Evolutionary conservation across 805 yeast genomes (phyloP).

Genomic region (Teunomyces lycoperdinae): DNA sequence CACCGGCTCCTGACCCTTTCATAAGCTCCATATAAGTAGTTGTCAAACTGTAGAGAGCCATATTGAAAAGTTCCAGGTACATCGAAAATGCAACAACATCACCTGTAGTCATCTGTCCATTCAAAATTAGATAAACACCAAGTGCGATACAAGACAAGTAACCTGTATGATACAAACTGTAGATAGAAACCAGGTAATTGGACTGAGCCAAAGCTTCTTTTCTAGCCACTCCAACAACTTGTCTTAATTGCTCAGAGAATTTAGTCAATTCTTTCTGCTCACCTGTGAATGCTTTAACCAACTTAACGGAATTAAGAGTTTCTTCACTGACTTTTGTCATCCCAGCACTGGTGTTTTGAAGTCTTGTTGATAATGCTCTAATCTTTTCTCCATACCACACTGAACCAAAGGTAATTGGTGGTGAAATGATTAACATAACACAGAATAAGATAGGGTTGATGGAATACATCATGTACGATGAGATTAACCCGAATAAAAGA

Average conservation of each 20-base stretch:
- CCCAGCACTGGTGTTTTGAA: slow-evolving; percentile 46
- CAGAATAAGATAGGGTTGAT: slow-evolving; percentile 43
- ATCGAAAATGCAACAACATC: slow-evolving; percentile 46
- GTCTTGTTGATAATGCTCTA: slow-evolving; percentile 35
- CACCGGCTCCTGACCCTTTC: slow-evolving; percentile 49
- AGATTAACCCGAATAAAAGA: slow-evolving; percentile 38
- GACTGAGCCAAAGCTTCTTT: slow-evolving; percentile 46
- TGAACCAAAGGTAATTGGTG: slow-evolving; percentile 44
- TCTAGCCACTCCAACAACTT: slow-evolving; percentile 40
- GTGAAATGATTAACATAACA: slow-evolving; percentile 43
- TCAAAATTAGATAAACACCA: slow-evolving; percentile 41
- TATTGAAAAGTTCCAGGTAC: slow-evolving; percentile 44
- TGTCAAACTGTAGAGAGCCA: slow-evolving; percentile 44
- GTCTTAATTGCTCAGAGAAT: slow-evolving; percentile 37
- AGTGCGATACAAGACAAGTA: slow-evolving; percentile 41
- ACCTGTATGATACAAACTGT: slow-evolving; percentile 41
- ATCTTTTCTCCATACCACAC: slow-evolving; percentile 46
- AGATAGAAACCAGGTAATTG: slow-evolving; percentile 42
- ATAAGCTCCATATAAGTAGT: slow-evolving; percentile 44
- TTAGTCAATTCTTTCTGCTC: slow-evolving; percentile 40
- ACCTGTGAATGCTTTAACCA: slow-evolving; percentile 44
- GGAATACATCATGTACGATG: slow-evolving; percentile 44
- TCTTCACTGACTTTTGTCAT: slow-evolving; percentile 44
- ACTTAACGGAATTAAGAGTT: slow-evolving; percentile 40
- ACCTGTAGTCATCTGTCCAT: slow-evolving; percentile 46